phyloP scores from a whole-genome alignment of 371 early-diverging fungal species.

The Astathelohania contejeani region DNA sequence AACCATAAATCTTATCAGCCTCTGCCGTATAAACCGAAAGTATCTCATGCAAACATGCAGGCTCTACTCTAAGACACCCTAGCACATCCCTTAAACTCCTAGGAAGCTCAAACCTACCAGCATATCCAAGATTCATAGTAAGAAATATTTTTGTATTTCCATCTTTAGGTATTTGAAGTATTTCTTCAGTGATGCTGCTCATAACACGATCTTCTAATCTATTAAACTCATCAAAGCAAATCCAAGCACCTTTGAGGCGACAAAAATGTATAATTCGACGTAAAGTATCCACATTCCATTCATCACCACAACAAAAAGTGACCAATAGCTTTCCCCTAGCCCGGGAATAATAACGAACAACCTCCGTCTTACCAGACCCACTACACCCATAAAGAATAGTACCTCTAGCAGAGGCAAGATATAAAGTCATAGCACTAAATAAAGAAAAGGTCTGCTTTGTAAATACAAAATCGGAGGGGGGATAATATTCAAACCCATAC shows the following conservation, averaged over 20 bases:
- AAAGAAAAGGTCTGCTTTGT: conserved; percentile 19
- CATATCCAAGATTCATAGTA: conserved; percentile 98
- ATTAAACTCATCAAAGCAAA: conserved; percentile 98
- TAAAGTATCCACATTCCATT: conserved; percentile 95
- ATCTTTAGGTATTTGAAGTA: conserved; percentile 58
- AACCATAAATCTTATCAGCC: too few species aligned
- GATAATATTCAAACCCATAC: conserved; percentile 25
- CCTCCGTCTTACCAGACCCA: conserved; percentile 83
- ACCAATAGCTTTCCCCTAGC: conserved; percentile 82
- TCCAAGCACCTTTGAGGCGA: conserved; percentile 89
- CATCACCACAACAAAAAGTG: conserved; percentile 96
- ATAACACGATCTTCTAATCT: conserved; percentile 83
- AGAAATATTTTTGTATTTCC: conserved; percentile 72
- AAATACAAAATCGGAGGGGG: conserved; percentile 26
- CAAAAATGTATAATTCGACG: conserved; percentile 92
- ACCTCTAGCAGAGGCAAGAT: conserved; percentile 5
- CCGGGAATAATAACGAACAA: conserved; percentile 82
- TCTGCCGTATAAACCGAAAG: background rate
- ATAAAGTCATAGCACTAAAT: conserved; percentile 14
- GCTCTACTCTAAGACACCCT: conserved; percentile 75
- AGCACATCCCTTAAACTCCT: conserved; percentile 91
- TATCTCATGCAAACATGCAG: too few species aligned
- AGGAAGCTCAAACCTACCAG: conserved; percentile 85
- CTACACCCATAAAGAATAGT: conserved; percentile 55
- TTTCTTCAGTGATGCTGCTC: conserved; percentile 89